Conservation (phyloP, 495 filamentous ascomycete species). For the Cenococcum geophilum region DNA sequence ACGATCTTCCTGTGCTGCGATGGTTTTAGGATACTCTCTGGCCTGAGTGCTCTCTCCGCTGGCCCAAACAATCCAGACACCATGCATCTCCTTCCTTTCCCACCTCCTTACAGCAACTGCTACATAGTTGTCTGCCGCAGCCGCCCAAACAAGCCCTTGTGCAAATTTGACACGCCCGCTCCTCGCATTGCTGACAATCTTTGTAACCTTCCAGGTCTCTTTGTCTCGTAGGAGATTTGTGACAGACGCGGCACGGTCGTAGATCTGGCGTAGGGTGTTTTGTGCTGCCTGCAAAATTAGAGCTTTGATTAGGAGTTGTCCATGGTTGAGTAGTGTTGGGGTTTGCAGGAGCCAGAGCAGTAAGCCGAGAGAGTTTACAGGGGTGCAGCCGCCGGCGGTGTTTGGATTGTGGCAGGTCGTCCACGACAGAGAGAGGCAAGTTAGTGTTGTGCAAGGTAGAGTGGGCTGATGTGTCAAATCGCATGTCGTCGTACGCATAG, state of each 20-base stretch:
- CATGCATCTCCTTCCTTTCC: slow-evolving; percentile 26
- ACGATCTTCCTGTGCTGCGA: too few species aligned
- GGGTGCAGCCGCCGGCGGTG: neutral
- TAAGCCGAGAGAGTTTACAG: neutral
- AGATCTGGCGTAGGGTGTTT: slow-evolving; percentile 10
- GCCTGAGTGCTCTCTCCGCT: neutral
- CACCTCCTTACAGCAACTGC: slow-evolving; percentile 26
- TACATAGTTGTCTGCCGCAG: slow-evolving; percentile 18
- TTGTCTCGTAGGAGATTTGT: slow-evolving; percentile 20
- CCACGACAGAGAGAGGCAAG: neutral
- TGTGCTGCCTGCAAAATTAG: neutral
- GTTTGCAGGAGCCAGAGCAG: neutral
- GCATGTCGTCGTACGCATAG: neutral
- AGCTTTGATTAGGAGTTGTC: neutral
- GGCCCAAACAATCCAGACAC: slow-evolving; percentile 7
- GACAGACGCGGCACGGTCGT: slow-evolving; percentile 26
- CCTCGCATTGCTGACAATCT: slow-evolving; percentile 18
- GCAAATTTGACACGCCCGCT: slow-evolving; percentile 28
- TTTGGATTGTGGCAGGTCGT: neutral
- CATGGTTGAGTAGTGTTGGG: neutral
- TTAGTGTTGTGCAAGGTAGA: neutral
- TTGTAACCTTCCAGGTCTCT: slow-evolving; percentile 23
- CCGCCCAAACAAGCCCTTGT: slow-evolving; percentile 15
- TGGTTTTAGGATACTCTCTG: neutral
- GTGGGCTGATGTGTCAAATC: neutral